These are phyloP conservation scores for Rhizopogon vesiculosus DNA, from an alignment of 768 basidiomycete species.

Conservation along the genomic window DNA sequence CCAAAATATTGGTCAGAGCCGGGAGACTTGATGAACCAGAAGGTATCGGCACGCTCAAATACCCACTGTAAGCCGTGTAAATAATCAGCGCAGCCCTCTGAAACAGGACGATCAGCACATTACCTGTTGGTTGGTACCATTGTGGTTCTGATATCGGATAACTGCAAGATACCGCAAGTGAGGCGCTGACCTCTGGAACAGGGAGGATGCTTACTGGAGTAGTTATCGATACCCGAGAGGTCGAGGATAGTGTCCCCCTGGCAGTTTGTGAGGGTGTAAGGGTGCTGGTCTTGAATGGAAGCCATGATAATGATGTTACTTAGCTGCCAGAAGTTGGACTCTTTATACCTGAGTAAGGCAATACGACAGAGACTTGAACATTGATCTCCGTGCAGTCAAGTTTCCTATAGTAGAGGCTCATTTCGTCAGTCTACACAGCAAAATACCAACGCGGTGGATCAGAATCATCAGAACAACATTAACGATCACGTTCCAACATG, in stretches of 20 bases:
- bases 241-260: slow-evolving; percentile 50
- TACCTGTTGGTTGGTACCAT: slow-evolving; percentile 47
- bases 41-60: slow-evolving; percentile 26
- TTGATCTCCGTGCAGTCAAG: no score
- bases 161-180: slow-evolving; percentile 24
- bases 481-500: not conserved
- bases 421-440: no score
- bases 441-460: no score
- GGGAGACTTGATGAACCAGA: slow-evolving; percentile 40
- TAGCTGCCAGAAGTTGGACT: not conserved
- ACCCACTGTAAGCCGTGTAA: slow-evolving; percentile 36
- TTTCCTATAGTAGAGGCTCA: no score
- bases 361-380: not conserved
- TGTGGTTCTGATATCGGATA: slow-evolving; percentile 42
- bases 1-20: slow-evolving; percentile 38
- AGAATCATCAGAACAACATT: no score
- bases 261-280: slow-evolving; percentile 46
- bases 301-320: slow-evolving; percentile 10
- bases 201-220: slow-evolving; percentile 31
- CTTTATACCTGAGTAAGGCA: not conserved
- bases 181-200: not conserved
- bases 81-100: not conserved
- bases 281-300: slow-evolving; percentile 27
- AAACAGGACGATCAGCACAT: not conserved
- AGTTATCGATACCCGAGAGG: slow-evolving; percentile 50